A percentile compares a stretch with the other conserved stretches of the same genome.
Evolutionary conservation across 352 stramenopile genomes (phyloP).

Genomic region (Pythium grandisporangium): DNA sequence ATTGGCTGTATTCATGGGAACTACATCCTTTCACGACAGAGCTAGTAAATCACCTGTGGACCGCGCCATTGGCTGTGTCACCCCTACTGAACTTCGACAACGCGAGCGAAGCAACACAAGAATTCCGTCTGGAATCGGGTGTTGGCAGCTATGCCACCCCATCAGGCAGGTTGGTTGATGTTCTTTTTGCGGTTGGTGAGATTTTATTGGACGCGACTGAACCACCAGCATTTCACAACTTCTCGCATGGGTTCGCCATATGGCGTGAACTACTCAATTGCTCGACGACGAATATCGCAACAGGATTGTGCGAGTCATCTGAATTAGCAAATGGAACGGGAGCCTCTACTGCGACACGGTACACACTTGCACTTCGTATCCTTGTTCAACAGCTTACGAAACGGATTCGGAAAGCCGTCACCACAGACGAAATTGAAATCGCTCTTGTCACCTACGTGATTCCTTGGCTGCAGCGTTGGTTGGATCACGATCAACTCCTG

Average conservation of each 20-base stretch:
- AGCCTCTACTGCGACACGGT: no score
- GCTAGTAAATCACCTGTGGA: conserved; percentile 49
- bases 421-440: no score
- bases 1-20: conserved; percentile 50
- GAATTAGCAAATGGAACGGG: no score
- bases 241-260: conserved; percentile 19
- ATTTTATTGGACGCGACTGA: conserved; percentile 15
- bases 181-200: no score
- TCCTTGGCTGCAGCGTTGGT: conserved; percentile 24
- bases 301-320: no score
- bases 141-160: neutral
- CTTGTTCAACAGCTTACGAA: no score
- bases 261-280: conserved; percentile 31
- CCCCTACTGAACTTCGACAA: neutral
- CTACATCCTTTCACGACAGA: conserved; percentile 29
- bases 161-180: no score
- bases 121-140: conserved; percentile 3
- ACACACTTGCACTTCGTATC: no score
- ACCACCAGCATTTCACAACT: conserved; percentile 17
- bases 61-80: conserved; percentile 4
- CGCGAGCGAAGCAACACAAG: conserved; percentile 1
- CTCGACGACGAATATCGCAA: no score
- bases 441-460: neutral
- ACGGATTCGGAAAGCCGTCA: no score
- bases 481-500: conserved; percentile 27